Conservation (phyloP, 257 asterid genomes). For the Thymus quinquecostatus region DNA sequence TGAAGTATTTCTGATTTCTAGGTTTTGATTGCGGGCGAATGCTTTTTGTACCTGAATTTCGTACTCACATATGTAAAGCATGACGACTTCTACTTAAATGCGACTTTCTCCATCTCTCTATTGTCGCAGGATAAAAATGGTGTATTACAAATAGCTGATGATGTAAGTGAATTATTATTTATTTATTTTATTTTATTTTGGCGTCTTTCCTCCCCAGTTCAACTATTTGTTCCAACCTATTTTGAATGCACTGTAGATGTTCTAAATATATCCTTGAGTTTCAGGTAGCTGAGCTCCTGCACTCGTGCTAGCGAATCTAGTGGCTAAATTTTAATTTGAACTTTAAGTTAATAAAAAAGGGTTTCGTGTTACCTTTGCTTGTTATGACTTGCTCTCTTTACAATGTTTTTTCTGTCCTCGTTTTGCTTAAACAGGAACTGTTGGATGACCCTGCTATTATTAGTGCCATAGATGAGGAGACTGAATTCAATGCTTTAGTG, state of each 20-base stretch:
- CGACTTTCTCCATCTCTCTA: constrained; percentile 4
- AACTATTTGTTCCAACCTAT: constrained; percentile 5
- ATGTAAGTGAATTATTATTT: constrained; percentile 58
- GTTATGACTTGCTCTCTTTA: background rate
- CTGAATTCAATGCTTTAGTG: constrained; percentile 98
- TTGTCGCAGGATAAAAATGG: constrained; percentile 77
- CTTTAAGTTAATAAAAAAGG: background rate
- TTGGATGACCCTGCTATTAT: constrained; percentile 86
- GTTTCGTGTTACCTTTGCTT: background rate
- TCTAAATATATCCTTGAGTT: constrained; percentile 12
- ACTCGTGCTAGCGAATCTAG: background rate
- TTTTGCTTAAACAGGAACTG: constrained; percentile 64
- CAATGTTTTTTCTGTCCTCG: background rate
- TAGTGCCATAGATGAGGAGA: constrained; percentile 92
- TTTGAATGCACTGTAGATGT: constrained; percentile 11
- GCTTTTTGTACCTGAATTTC: constrained; percentile 8
- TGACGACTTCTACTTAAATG: constrained; percentile 10
- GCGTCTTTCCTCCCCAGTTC: background rate
- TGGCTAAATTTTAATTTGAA: background rate
- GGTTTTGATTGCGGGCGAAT: background rate
- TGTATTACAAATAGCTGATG: constrained; percentile 79
- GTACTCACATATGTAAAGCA: background rate
- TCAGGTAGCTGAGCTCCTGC: background rate
- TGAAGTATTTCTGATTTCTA: constrained; percentile 35
- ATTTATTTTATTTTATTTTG: background rate